These are phyloP conservation scores for Parachlorella kessleri DNA, from an alignment of 139 green algal genomes.

Conservation along the genomic window DNA sequence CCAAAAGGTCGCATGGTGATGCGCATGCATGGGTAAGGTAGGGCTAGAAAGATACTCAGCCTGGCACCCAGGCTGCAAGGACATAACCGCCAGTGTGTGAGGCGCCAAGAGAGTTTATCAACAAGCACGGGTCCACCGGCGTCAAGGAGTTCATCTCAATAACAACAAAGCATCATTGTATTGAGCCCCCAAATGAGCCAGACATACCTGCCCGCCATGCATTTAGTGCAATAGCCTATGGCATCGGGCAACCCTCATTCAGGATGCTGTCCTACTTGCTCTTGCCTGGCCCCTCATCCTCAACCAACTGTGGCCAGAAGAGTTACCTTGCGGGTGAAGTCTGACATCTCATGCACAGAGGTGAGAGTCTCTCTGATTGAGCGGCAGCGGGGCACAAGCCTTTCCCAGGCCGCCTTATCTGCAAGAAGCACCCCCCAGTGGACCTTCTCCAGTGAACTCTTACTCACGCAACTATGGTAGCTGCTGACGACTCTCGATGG, in stretches of 20 bases:
- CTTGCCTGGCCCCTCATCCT: no score
- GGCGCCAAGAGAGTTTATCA: neutral
- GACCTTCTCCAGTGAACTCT: neutral
- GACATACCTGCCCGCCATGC: no score
- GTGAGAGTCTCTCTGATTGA: slow-evolving; percentile 29
- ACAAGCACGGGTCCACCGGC: no score
- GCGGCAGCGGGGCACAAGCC: slow-evolving; percentile 18
- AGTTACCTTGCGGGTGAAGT: slow-evolving; percentile 18
- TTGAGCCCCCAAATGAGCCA: no score
- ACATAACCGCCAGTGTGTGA: neutral
- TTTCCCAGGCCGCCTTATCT: neutral
- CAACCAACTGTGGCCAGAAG: no score
- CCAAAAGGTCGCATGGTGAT: neutral
- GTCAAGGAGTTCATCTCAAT: no score
- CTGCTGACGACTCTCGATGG: neutral
- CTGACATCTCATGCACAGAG: slow-evolving; percentile 13
- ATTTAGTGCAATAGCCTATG: no score
- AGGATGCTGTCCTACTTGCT: no score
- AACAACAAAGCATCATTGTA: no score
- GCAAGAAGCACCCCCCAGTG: neutral
- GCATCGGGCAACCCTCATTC: no score
- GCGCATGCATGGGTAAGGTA: neutral
- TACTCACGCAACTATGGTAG: neutral
- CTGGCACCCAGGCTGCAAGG: neutral
- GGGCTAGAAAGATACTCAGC: neutral